Conservation (phyloP, 1,284 basidiomycete species). For the Naganishia cerealis region DNA sequence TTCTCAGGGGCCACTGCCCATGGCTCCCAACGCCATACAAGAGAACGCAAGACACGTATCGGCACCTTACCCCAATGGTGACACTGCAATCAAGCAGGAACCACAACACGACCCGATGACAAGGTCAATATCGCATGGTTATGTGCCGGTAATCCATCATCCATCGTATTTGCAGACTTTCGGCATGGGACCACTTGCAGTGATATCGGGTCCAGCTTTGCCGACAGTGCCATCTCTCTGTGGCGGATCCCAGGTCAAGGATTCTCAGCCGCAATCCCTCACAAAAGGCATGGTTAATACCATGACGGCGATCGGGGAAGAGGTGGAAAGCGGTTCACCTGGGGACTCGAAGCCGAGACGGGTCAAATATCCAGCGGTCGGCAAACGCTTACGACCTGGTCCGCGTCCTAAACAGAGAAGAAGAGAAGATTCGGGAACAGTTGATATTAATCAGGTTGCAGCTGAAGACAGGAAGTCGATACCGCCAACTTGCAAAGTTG, state of each 20-base stretch:
- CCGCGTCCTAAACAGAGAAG: conserved; percentile 39
- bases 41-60: conserved; percentile 17
- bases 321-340: neutral
- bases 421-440: neutral
- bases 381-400: conserved; percentile 43
- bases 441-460: neutral
- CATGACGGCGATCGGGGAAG: conserved; percentile 21
- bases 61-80: neutral
- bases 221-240: neutral
- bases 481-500: neutral
- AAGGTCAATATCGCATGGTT: conserved; percentile 28
- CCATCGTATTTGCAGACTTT: neutral
- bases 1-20: neutral
- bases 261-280: neutral
- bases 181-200: neutral
- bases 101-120: neutral
- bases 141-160: conserved; percentile 23
- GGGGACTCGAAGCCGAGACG: conserved; percentile 33
- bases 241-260: neutral
- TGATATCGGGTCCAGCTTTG: neutral
- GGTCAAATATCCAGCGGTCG: conserved; percentile 40
- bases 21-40: neutral
- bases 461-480: neutral
- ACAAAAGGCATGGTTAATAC: neutral
- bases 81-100: neutral